Evolutionary conservation across 2,329 filamentous ascomycete genomes (phyloP).

Genomic region (Aphanoascus verrucosus): DNA sequence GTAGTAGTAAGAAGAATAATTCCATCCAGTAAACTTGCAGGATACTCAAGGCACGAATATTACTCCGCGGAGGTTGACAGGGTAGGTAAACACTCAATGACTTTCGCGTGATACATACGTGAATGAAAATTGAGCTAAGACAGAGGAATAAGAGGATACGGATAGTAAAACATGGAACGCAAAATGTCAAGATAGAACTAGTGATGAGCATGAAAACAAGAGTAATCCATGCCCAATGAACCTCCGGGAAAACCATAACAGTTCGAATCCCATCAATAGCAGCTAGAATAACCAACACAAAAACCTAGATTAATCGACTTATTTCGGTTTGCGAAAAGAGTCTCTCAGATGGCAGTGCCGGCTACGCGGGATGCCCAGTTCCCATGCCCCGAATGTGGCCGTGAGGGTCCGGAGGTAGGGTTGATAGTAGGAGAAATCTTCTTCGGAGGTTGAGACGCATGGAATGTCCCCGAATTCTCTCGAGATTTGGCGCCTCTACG

Average conservation of each 20-base stretch:
- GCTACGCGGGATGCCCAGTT: slow-evolving; percentile 11
- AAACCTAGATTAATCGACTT: not conserved
- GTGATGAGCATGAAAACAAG: not conserved
- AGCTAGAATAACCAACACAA: not conserved
- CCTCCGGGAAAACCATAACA: not conserved
- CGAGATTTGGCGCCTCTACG: slow-evolving; percentile 26
- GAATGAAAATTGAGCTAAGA: not conserved
- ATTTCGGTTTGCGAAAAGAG: not conserved
- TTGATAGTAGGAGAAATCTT: slow-evolving; percentile 12
- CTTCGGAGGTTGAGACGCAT: slow-evolving; percentile 12
- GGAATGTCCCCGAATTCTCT: slow-evolving; percentile 37
- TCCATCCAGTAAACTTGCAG: not conserved
- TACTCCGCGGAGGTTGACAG: not conserved
- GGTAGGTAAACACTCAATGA: not conserved
- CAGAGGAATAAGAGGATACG: not conserved
- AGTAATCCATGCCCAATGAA: not conserved
- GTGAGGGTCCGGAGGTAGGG: not conserved
- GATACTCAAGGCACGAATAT: not conserved
- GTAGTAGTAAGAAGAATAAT: not conserved
- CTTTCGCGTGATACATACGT: not conserved
- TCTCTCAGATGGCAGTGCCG: not conserved
- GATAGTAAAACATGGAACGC: not conserved
- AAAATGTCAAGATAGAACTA: not conserved
- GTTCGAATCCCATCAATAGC: not conserved
- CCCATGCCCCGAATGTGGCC: slow-evolving; percentile 1